Evolutionary conservation across 768 basidiomycete genomes (phyloP).

Genomic region (Strobilomyces confusus): DNA sequence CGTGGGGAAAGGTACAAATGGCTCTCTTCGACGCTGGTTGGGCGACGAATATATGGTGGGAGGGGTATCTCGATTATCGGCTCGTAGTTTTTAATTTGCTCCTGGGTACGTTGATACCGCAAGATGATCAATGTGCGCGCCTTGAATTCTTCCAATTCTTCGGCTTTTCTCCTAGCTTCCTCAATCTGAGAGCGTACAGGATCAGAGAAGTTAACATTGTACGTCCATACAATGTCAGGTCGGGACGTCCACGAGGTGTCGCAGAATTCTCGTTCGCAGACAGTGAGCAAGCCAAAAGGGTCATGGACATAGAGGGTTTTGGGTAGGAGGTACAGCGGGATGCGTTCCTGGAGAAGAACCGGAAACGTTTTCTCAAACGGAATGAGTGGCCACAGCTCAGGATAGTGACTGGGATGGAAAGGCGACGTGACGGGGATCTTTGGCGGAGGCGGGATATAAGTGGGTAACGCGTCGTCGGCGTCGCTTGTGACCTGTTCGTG

Average conservation of each 20-base stretch:
- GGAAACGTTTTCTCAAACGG: slow-evolving; percentile 32
- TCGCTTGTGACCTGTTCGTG: too few species aligned
- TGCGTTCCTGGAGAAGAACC: slow-evolving; percentile 29
- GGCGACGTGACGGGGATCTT: slow-evolving; percentile 17
- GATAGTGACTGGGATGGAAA: slow-evolving; percentile 36
- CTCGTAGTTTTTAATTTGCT: slow-evolving; percentile 21
- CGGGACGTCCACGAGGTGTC: slow-evolving; percentile 26
- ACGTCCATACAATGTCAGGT: slow-evolving; percentile 30
- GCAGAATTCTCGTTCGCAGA: not conserved
- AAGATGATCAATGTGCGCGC: slow-evolving; percentile 18
- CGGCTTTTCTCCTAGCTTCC: slow-evolving; percentile 4
- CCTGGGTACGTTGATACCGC: slow-evolving; percentile 16
- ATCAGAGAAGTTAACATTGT: slow-evolving; percentile 22
- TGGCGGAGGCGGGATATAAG: not conserved
- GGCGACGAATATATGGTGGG: slow-evolving; percentile 22
- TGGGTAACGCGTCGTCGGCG: too few species aligned
- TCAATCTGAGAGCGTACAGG: not conserved
- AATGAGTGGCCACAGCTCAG: slow-evolving; percentile 37
- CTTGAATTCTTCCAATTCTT: slow-evolving; percentile 12
- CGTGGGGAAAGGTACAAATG: slow-evolving; percentile 47
- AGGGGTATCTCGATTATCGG: slow-evolving; percentile 30
- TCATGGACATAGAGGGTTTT: slow-evolving; percentile 42
- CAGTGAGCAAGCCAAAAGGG: slow-evolving; percentile 35
- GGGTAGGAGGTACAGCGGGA: slow-evolving; percentile 36
- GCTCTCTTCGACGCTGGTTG: slow-evolving; percentile 32